A percentile compares a stretch with the other conserved stretches of the same genome.
These are phyloP conservation scores for Pouteria campechiana DNA, from an alignment of 179 eudicot species.

Conservation along the genomic window DNA sequence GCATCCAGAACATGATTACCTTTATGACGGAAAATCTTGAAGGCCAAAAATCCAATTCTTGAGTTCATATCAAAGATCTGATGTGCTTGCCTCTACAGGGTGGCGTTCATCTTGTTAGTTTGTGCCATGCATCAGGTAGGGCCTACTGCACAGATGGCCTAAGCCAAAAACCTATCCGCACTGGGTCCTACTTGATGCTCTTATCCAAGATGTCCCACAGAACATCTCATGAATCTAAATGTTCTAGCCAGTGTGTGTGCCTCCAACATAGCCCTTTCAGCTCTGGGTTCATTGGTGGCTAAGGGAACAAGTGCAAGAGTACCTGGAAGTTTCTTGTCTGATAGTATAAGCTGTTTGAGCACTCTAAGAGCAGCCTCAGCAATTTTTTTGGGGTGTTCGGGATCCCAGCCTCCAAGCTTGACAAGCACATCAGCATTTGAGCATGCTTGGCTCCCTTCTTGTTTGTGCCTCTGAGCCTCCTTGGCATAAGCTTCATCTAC, in stretches of 20 bases:
- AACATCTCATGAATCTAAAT: too few species aligned
- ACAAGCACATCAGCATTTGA: slow-evolving; percentile 90
- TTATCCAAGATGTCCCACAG: too few species aligned
- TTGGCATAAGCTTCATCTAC: slow-evolving; percentile 85
- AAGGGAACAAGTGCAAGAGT: neutral
- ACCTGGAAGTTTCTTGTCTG: slow-evolving; percentile 92
- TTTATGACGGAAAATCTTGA: too few species aligned
- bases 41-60: too few species aligned
- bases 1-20: too few species aligned
- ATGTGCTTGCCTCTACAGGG: too few species aligned
- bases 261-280: neutral
- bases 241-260: neutral
- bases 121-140: too few species aligned
- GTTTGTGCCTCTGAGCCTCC: slow-evolving; percentile 49
- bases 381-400: slow-evolving; percentile 53
- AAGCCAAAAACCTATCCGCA: too few species aligned
- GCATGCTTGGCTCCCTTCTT: slow-evolving; percentile 53
- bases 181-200: too few species aligned
- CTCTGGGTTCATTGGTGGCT: neutral
- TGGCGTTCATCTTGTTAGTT: too few species aligned
- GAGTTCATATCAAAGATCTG: too few species aligned
- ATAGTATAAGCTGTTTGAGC: slow-evolving; percentile 64
- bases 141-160: too few species aligned
- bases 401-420: slow-evolving; percentile 79
- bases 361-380: slow-evolving; percentile 96